Percentiles rank a stretch among this genome's conserved stretches.
Evolutionary conservation across 2,329 filamentous ascomycete species (phyloP).

Genomic region (Thyridium curvatum): DNA sequence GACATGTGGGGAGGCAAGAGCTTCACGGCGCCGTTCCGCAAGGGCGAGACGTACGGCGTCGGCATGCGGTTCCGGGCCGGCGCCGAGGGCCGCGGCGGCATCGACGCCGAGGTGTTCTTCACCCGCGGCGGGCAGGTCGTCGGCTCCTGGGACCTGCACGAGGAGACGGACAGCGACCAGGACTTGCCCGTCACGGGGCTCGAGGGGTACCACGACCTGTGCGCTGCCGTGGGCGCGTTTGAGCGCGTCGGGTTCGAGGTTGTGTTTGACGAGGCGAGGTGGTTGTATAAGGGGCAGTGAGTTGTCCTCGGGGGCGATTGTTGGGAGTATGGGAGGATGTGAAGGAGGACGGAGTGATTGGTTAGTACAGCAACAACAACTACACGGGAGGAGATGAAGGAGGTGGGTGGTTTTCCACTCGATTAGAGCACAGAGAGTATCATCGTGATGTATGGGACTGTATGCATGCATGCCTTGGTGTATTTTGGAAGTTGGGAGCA

Average conservation of each 20-base stretch:
- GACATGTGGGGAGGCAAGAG: constrained; percentile 66
- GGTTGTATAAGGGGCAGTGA: constrained; percentile 40
- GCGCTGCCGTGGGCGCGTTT: constrained; percentile 65
- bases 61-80: constrained; percentile 55
- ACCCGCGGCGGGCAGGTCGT: constrained; percentile 57
- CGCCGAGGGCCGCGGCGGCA: constrained; percentile 14
- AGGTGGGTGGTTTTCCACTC: no score
- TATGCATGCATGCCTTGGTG: no score
- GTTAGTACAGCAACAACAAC: no score
- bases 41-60: constrained; percentile 62
- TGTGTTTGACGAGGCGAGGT: constrained; percentile 51
- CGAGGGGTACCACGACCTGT: constrained; percentile 65
- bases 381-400: no score
- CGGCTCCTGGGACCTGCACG: constrained; percentile 66
- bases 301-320: no score
- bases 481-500: no score
- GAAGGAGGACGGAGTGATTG: no score
- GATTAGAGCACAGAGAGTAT: no score
- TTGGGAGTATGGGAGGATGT: not conserved
- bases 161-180: constrained; percentile 60
- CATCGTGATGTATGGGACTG: no score
- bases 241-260: constrained; percentile 64
- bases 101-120: constrained; percentile 60
- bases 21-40: constrained; percentile 58
- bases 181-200: constrained; percentile 60